Evolutionary conservation across 768 basidiomycete genomes (phyloP), one percentile per base, ranked within the genome.

Genomic region (Hericium coralloides): DNA sequence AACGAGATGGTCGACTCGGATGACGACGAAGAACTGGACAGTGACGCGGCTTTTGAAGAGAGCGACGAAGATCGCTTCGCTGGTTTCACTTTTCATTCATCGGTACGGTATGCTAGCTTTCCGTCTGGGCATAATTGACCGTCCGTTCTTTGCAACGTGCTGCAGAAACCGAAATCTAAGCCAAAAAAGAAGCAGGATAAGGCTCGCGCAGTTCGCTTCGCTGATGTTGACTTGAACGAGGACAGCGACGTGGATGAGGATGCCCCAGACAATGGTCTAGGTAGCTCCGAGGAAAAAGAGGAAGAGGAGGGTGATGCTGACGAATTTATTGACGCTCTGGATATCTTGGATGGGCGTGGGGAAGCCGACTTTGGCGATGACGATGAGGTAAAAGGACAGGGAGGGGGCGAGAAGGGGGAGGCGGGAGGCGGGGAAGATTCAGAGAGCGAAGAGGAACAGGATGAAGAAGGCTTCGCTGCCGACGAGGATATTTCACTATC

Each of bases 1-100:
- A 59, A 65, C 7, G 69, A 65, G 12, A 60, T 65, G 49, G 58
- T 70, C 2, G 60, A 76, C 37, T 82, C 79, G 59, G 82, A 72
- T 1, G 88, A 94, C 60, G 92, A 94, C 65, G 90, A 93, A 65
- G 90, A 93, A 59, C 80, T 93, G 48, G 88, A 91, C 58, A 87
- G 84, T 60, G 92, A 94, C 64, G 84, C 77, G 59, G 92, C 89
- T 1, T 89, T 91, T 58, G 88, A 90, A 59, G 87, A 89, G 66
- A 83, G 80, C 55, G 90, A 91, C 37, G 84, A 84, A 57, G 90
- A 93, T n/a, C 73, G 77, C 3, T 92, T 84, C 70, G 83, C 82
- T 10, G 85, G 82, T 2, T 86, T 86, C 60, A 63, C 59, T 14
- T 77, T 79, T 59, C 62, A 67, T 41, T 76, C 80, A 6, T 67